Base-by-base conservation (phyloP, 257 asterid genomes). In the Capsicum baccatum region DNA sequence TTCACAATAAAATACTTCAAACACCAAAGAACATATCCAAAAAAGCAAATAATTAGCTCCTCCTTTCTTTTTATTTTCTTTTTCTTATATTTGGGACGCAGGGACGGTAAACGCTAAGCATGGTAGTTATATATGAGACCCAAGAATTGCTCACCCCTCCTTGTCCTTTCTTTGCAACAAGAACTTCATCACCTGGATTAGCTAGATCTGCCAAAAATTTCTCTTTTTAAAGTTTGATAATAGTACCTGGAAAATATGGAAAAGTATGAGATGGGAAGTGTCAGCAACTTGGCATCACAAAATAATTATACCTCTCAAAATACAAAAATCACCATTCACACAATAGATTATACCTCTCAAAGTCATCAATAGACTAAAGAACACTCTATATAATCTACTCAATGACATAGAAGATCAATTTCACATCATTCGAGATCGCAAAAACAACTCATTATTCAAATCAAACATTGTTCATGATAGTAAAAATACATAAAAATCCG, bases 151-250 rank as follows among this genome's bases (percentile, higher is more conserved):
- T 91, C 87, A 96, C 99, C 97, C 99, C 99, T 90, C 99, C 99
- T 86, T 91, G 98, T 80, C 99, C 33, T 26, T 26, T 98, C 91
- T 96, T 94, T 68, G 97, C 99, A 84, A 94, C 98, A 80, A 93
- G 83, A 70, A 96, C 94, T 91, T 96, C 97, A 63, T 92, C 97
- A 80, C 98, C 99, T 12, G 91, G 98, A 84, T 86, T 90, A 85
- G 97, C 90, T 85, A 96, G 89, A 91, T 96, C 98, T 84, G 99
- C 98, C 88, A 96, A 83, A 88, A 93, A 88, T 88, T 94, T 94
- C 78, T 98, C 99, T 84, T 96, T 91, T 89, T 96, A 94, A 71
- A 87, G 94, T 68, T 94, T 96, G 64, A 94, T 95, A 85, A 94
- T 98, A 33, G 99, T 96, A 81, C 99, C 99, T 96, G 89, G 70